Conservation (phyloP, 805 yeast genomes). For the Yarrowia yakushimensis region DNA sequence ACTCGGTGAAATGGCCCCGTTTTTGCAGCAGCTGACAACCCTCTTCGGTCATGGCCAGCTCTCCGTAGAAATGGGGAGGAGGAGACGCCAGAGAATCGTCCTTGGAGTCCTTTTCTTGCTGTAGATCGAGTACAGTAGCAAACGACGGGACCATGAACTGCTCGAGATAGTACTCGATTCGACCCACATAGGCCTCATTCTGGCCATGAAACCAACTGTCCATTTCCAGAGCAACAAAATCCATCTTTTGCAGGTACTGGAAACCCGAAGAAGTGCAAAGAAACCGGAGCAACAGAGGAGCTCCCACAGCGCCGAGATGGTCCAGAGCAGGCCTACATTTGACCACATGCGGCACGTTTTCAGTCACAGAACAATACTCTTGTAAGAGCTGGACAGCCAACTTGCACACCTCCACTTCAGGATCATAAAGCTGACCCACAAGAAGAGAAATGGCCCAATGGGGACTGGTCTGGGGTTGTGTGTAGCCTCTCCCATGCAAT, state of each 20-base stretch:
- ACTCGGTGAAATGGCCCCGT: conserved; percentile 41
- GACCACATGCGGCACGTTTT: conserved; percentile 51
- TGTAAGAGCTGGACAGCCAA: conserved; percentile 55
- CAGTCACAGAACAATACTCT: conserved; percentile 48
- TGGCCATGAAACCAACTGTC: conserved; percentile 56
- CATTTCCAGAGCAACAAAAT: conserved; percentile 64
- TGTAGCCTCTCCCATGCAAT: conserved; percentile 28
- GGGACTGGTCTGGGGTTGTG: conserved; percentile 13
- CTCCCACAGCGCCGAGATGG: conserved; percentile 51
- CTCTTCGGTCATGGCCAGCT: conserved; percentile 72
- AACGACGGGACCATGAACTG: conserved; percentile 22
- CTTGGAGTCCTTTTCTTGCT: background rate
- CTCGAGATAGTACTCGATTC: conserved; percentile 38
- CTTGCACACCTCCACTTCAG: conserved; percentile 51
- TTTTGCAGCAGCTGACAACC: conserved; percentile 63
- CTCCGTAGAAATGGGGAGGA: conserved; percentile 56
- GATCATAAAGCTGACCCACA: conserved; percentile 68
- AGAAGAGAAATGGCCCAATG: conserved; percentile 53
- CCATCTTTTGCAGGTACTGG: conserved; percentile 53
- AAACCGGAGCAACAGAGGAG: conserved; percentile 58
- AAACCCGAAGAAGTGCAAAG: conserved; percentile 69
- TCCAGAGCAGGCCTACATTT: conserved; percentile 53
- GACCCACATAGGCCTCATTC: conserved; percentile 36
- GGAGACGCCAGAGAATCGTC: conserved; percentile 8
- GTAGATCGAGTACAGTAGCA: background rate